Base-by-base conservation (phyloP, 768 basidiomycete species). In the Phlegmacium glaucopus region DNA sequence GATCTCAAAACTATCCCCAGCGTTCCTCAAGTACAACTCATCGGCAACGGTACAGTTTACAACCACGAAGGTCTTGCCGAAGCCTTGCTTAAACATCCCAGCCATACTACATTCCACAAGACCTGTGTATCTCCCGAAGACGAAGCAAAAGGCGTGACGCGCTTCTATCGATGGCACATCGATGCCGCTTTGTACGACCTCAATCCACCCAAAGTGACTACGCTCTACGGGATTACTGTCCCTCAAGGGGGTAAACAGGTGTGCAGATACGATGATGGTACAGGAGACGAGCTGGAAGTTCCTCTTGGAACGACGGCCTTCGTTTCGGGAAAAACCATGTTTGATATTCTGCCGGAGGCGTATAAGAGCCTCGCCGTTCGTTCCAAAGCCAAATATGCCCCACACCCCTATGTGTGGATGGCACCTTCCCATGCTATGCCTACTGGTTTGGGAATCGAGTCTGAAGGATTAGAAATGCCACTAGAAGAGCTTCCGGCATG, bases 381-480 rank as follows among this genome's bases (percentile, higher is more conserved):
- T 16, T 65, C 82, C 7, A 80, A 72, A 54, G 90, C 91, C 44
- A 78, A 72, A 59, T 94, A 92, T 61, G 80, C 87, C 4, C 90
- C 91, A 9, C 90, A 92, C 49, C 89, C 91, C 1, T 93, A 91
- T 62, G 84, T 92, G 30, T 93, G 90, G 90, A 94, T 94, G 89
- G 77, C 86, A 0, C 78, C 83, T 13, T 82, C 89, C 1, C 79
- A 74, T 47, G 83, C 89, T 0, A 63, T 82, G 57, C 72, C 88
- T 0, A 92, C 90, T 16, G 92, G 91, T 5, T 70, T 95, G 7
- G 92, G 91, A 1, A 85, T 94, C 56, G 87, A 87, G 63, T 72
- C 70, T 2, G 93, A 94, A 42, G 86, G 84, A 0, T 69, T 81
- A 29, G 92, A 95, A 68, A 56, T 87, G 52, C 64, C 80, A 1